Base-by-base conservation (phyloP, 805 yeast species). In the Blastobotrys peoriensis region DNA sequence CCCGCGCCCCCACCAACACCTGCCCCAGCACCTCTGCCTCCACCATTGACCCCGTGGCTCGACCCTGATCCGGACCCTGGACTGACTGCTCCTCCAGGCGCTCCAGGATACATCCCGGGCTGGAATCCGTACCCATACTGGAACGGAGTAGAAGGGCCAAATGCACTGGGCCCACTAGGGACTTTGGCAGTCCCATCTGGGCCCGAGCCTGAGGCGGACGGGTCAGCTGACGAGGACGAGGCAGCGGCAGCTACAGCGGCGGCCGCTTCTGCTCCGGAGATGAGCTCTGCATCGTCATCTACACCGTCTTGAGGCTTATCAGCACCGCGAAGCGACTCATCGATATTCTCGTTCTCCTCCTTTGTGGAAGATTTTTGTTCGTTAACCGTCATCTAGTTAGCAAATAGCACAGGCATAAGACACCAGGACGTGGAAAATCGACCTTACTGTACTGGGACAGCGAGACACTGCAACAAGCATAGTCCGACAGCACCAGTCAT, bases 211-310 rank as follows among this genome's bases (percentile, higher is more conserved):
- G 30, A 8, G 13, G 13, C 30, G n/a, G n/a, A n/a, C n/a, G n/a
- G n/a, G 8, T 21, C 33, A 3, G 18, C 28, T 3, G 36, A 17
- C 8, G 23, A 33, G 6, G 28, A 20, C 37, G 30, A 20, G 15
- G 9, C 36, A 20, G 19, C 30, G 5, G 30, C 36, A 15, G 22
- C 35, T 9, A 30, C 41, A 3, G 41, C 41, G 5, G 33, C 41
- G 9, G 41, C 41, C 5, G 41, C 41, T 6, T 27, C 41, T 10
- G 41, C 33, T n/a, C 25, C 30, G 19, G 15, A 23, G n/a, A 25
- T 25, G 10, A 25, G 30, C 13, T 25, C n/a, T n/a, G n/a, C n/a
- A n/a, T n/a, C n/a, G n/a, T n/a, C n/a, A n/a, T n/a, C n/a, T n/a
- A n/a, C n/a, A n/a, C n/a, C n/a, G n/a, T n/a, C n/a, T n/a, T n/a